Percentiles rank a stretch among this genome's conserved stretches.
phyloP scores from a whole-genome alignment of 2,329 filamentous ascomycete species.

The Fonsecaea erecta region DNA sequence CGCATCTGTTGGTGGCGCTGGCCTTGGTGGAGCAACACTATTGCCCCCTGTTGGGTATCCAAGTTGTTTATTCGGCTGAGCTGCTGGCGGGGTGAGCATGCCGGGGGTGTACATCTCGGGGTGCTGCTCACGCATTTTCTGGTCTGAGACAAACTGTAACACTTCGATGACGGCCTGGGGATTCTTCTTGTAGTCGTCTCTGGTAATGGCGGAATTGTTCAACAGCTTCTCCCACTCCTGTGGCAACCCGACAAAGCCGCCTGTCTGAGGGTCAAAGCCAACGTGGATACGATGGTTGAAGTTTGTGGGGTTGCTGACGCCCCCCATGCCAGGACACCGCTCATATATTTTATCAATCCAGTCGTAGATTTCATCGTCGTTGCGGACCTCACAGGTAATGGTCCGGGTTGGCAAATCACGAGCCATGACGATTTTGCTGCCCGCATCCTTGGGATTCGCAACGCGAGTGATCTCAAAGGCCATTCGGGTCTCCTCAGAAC shows the following conservation, averaged over 20 bases:
- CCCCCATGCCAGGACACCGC: constrained; percentile 94
- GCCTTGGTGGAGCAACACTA: constrained; percentile 71
- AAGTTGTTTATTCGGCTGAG: constrained; percentile 63
- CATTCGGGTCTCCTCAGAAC: constrained; percentile 87
- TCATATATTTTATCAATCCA: constrained; percentile 99
- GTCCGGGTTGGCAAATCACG: constrained; percentile 81
- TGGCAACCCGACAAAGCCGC: constrained; percentile 91
- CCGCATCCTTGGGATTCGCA: constrained; percentile 63
- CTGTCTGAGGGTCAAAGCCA: constrained; percentile 92
- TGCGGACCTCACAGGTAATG: constrained; percentile 90
- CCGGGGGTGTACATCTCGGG: constrained; percentile 63
- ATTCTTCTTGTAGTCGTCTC: constrained; percentile 98
- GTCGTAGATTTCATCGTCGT: constrained; percentile 94
- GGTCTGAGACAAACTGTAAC: constrained; percentile 71
- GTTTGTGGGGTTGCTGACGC: constrained; percentile 97
- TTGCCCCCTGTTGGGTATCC: constrained; percentile 59
- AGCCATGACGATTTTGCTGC: constrained; percentile 69
- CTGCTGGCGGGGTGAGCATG: constrained; percentile 46
- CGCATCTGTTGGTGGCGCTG: constrained; percentile 60
- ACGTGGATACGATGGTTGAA: constrained; percentile 97
- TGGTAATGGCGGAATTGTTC: constrained; percentile 94
- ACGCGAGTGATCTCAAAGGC: constrained; percentile 90
- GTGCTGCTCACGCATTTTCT: constrained; percentile 67
- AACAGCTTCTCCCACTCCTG: constrained; percentile 97
- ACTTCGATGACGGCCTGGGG: constrained; percentile 76